Evolutionary conservation across 441 rosid species (phyloP).

Genomic region (Metrosideros polymorpha): DNA sequence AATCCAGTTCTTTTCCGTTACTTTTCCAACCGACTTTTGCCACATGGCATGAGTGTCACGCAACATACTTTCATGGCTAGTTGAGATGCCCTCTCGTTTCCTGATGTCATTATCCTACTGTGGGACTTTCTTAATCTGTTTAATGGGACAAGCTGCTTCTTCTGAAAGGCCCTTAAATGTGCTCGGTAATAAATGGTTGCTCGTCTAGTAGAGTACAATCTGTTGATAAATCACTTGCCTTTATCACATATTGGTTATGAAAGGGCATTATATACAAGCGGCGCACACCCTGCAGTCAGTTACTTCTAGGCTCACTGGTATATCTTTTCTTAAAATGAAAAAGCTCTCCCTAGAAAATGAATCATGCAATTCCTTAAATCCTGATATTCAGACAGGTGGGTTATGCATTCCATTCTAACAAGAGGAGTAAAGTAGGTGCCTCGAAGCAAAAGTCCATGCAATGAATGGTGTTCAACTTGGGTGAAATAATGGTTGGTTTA

Average conservation of each 20-base stretch:
- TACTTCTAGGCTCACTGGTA: background rate
- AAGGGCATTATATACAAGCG: background rate
- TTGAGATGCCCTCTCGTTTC: background rate
- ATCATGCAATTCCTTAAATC: background rate
- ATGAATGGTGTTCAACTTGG: background rate
- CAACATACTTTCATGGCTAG: background rate
- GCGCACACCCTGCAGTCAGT: background rate
- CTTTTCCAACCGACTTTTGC: background rate
- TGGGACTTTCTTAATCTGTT: background rate
- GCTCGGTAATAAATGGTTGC: background rate
- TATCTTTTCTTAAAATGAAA: background rate
- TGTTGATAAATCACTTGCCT: background rate
- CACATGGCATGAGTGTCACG: background rate
- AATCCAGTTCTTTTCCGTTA: background rate
- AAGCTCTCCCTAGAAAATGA: background rate
- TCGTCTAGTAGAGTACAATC: background rate
- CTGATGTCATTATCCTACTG: background rate
- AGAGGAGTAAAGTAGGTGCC: background rate
- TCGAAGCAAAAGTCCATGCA: background rate
- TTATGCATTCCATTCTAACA: background rate
- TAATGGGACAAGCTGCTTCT: background rate
- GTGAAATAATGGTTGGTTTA: background rate
- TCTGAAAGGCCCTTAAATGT: background rate
- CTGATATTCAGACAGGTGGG: background rate
- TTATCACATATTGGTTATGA: background rate